These are phyloP conservation scores for Turritis glabra DNA, from an alignment of 345 rosid species.

Conservation along the genomic window DNA sequence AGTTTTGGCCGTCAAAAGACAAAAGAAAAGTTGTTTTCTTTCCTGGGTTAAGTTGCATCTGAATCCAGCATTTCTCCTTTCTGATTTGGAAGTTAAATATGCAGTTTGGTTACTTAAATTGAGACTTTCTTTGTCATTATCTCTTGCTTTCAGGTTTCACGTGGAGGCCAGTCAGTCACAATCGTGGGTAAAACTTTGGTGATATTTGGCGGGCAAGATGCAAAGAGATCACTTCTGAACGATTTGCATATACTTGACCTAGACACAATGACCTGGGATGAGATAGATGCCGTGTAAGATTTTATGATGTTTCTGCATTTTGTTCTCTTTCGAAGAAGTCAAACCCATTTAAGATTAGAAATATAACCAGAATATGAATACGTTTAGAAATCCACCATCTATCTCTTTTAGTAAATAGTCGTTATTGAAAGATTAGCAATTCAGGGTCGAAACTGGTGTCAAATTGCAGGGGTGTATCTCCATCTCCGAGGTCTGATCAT, in stretches of 20 bases:
- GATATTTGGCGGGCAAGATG: slow-evolving; percentile 98
- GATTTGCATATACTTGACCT: slow-evolving; percentile 97
- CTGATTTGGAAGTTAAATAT: background rate
- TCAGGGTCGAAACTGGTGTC: slow-evolving; percentile 15
- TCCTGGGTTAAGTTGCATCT: slow-evolving; percentile 16
- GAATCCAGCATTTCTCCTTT: background rate
- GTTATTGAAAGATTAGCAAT: slow-evolving; percentile 19
- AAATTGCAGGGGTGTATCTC: slow-evolving; percentile 80
- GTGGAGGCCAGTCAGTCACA: slow-evolving; percentile 97
- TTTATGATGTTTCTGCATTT: slow-evolving; percentile 6
- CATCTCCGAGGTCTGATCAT: slow-evolving; percentile 99
- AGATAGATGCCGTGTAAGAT: slow-evolving; percentile 89
- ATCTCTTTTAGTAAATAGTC: background rate
- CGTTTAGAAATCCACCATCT: slow-evolving; percentile 8
- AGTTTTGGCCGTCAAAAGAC: background rate
- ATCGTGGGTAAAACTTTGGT: slow-evolving; percentile 81
- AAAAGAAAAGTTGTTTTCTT: slow-evolving; percentile 1
- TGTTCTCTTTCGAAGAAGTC: background rate
- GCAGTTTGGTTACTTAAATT: slow-evolving; percentile 7
- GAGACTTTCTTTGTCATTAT: slow-evolving; percentile 13
- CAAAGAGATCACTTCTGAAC: slow-evolving; percentile 83
- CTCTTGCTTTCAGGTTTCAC: slow-evolving; percentile 70
- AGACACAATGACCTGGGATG: slow-evolving; percentile 99
- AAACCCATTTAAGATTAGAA: slow-evolving; percentile 5
- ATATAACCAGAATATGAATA: slow-evolving; percentile 14